Percentiles rank a stretch among this genome's conserved stretches.
Evolutionary conservation across 2,329 filamentous ascomycete species (phyloP).

Genomic region (Diplodia mutila): DNA sequence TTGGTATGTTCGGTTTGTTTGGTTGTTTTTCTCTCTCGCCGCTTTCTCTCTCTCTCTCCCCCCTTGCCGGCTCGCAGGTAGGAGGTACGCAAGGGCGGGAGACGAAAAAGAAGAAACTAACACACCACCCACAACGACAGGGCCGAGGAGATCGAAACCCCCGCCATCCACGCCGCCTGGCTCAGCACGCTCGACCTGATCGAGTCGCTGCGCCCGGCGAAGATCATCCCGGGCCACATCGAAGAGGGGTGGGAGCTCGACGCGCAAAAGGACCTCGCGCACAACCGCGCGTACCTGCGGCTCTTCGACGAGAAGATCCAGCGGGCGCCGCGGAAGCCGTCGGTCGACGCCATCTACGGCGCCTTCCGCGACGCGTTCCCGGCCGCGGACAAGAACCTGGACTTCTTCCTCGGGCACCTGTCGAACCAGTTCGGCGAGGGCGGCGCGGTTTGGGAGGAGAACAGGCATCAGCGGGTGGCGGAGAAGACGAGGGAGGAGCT

Average conservation of each 20-base stretch:
- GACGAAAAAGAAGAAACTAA: too few species aligned
- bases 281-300: slow-evolving; percentile 37
- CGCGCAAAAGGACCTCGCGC: slow-evolving; percentile 34
- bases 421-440: slow-evolving; percentile 40
- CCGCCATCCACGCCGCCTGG: slow-evolving; percentile 35
- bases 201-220: slow-evolving; percentile 34
- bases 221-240: slow-evolving; percentile 37
- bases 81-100: too few species aligned
- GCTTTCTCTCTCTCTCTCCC: too few species aligned
- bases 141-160: slow-evolving; percentile 39
- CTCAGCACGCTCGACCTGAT: slow-evolving; percentile 31
- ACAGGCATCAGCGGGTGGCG: slow-evolving; percentile 33
- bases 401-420: slow-evolving; percentile 42
- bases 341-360: slow-evolving; percentile 36
- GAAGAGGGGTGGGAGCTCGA: slow-evolving; percentile 37
- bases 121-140: background rate
- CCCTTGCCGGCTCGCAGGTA: too few species aligned
- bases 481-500: slow-evolving; percentile 26
- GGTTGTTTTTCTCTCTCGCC: background rate
- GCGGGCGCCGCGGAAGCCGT: slow-evolving; percentile 33
- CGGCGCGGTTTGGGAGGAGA: slow-evolving; percentile 39
- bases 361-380: slow-evolving; percentile 39
- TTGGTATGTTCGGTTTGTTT: slow-evolving; percentile 28
- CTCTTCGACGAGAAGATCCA: slow-evolving; percentile 38
- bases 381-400: slow-evolving; percentile 36